Percentiles rank a stretch among this genome's conserved stretches.
Evolutionary conservation across 768 basidiomycete species (phyloP).

Genomic region (Lentinus brumalis): DNA sequence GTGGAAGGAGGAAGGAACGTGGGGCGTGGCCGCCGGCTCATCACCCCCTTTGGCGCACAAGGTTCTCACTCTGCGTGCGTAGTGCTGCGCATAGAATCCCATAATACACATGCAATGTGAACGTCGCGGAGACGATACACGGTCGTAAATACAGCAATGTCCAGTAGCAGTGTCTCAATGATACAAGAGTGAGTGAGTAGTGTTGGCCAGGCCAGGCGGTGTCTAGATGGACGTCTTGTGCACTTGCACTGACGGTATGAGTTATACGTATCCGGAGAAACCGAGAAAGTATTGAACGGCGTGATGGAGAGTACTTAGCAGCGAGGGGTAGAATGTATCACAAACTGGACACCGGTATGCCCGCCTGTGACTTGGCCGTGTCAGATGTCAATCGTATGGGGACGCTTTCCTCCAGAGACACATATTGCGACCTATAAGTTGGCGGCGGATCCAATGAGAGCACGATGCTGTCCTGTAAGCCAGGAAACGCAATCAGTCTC

Average conservation of each 20-base stretch:
- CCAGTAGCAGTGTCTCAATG: background rate
- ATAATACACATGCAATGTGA: background rate
- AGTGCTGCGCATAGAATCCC: background rate
- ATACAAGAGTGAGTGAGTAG: background rate
- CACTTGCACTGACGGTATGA: too few relatives aligned
- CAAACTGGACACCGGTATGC: conserved; percentile 4
- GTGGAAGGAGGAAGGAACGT: conserved; percentile 14
- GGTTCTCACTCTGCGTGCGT: background rate
- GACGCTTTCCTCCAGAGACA: conserved; percentile 23
- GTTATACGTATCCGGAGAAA: background rate
- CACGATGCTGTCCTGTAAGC: conserved; percentile 28
- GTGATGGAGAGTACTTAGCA: background rate
- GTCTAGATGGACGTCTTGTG: too few relatives aligned
- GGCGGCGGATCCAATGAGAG: conserved; percentile 25
- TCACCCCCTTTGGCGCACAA: conserved; percentile 4
- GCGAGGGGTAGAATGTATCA: background rate
- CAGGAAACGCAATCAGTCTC: background rate
- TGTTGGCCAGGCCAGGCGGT: too few relatives aligned
- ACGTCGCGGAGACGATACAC: background rate
- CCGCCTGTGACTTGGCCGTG: conserved; percentile 19
- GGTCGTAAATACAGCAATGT: background rate
- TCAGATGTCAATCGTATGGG: conserved; percentile 30
- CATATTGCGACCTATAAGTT: conserved; percentile 11
- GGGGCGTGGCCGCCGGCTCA: conserved; percentile 7
- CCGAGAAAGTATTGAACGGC: background rate